phyloP scores from a whole-genome alignment of 768 basidiomycete species.

The Suillus hirtellus region DNA sequence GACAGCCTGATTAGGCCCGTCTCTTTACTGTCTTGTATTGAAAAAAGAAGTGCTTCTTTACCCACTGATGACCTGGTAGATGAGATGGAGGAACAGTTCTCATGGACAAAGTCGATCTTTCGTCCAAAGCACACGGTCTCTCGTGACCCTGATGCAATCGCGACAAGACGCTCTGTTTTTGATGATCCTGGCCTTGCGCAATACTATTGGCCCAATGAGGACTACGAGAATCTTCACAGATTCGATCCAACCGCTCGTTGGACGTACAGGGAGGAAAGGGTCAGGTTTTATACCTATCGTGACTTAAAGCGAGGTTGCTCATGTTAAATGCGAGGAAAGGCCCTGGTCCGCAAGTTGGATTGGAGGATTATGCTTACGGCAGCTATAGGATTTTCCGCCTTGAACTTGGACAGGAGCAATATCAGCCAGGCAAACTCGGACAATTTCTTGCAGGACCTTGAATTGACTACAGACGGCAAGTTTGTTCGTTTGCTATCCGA shows the following conservation, averaged over 20 bases:
- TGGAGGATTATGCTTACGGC: conserved; percentile 63
- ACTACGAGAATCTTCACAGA: conserved; percentile 57
- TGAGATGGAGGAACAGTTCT: conserved; percentile 10
- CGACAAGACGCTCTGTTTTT: conserved; percentile 52
- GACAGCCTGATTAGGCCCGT: neutral
- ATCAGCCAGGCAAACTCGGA: conserved; percentile 59
- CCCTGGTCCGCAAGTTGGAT: conserved; percentile 54
- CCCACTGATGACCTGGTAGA: conserved; percentile 14
- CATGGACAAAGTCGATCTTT: conserved; percentile 13
- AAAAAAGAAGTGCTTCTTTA: neutral
- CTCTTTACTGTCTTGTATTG: neutral
- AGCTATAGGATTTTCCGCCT: conserved; percentile 55
- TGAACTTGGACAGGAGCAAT: conserved; percentile 56
- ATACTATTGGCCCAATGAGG: conserved; percentile 46
- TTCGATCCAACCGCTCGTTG: conserved; percentile 62
- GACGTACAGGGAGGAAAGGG: conserved; percentile 58
- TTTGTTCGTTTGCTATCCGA: conserved; percentile 13
- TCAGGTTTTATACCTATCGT: conserved; percentile 16
- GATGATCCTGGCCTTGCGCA: conserved; percentile 48
- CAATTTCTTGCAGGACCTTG: conserved; percentile 55
- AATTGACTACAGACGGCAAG: conserved; percentile 49
- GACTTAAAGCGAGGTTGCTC: neutral
- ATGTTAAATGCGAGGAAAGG: conserved; percentile 29
- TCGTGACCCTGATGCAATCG: conserved; percentile 37
- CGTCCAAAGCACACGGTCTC: neutral